Evolutionary conservation across 2,329 filamentous ascomycete species (phyloP).

Genomic region (Aspergillus intermedius): DNA sequence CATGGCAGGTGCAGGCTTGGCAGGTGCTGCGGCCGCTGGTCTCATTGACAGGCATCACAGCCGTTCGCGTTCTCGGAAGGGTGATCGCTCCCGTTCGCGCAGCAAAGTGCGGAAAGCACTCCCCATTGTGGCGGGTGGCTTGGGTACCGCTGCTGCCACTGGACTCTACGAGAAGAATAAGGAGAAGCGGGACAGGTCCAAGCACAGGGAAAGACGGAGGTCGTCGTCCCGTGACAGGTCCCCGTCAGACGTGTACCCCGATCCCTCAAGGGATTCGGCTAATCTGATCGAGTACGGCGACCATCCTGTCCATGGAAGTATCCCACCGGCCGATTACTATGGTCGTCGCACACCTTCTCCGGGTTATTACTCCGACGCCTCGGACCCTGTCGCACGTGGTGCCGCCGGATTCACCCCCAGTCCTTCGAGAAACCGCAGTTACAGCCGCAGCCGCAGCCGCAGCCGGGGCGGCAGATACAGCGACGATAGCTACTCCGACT

Average conservation of each 20-base stretch:
- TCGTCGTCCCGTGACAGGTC: constrained; percentile 43
- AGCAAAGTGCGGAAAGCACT: constrained; percentile 52
- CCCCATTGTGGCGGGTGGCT: constrained; percentile 55
- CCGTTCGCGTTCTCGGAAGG: constrained; percentile 49
- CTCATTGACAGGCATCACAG: constrained; percentile 53
- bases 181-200: constrained; percentile 47
- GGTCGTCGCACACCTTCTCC: constrained; percentile 34
- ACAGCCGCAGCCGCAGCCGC: constrained; percentile 45
- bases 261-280: constrained; percentile 38
- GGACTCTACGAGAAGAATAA: constrained; percentile 59
- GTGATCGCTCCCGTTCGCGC: constrained; percentile 45
- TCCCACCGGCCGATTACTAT: constrained; percentile 42
- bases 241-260: constrained; percentile 35
- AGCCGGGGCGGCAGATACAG: constrained; percentile 38
- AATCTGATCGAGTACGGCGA: constrained; percentile 59
- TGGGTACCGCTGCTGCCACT: constrained; percentile 55
- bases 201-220: constrained; percentile 32
- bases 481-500: constrained; percentile 31
- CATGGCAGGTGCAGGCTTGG: constrained; percentile 56
- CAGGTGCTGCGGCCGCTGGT: constrained; percentile 57
- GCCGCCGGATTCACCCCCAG: constrained; percentile 19
- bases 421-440: constrained; percentile 24
- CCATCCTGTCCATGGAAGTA: constrained; percentile 55
- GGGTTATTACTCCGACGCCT: constrained; percentile 37
- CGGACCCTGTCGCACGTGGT: constrained; percentile 34